These are phyloP conservation scores for Amanita polypyramis DNA, from an alignment of 768 basidiomycete species.

Conservation along the genomic window DNA sequence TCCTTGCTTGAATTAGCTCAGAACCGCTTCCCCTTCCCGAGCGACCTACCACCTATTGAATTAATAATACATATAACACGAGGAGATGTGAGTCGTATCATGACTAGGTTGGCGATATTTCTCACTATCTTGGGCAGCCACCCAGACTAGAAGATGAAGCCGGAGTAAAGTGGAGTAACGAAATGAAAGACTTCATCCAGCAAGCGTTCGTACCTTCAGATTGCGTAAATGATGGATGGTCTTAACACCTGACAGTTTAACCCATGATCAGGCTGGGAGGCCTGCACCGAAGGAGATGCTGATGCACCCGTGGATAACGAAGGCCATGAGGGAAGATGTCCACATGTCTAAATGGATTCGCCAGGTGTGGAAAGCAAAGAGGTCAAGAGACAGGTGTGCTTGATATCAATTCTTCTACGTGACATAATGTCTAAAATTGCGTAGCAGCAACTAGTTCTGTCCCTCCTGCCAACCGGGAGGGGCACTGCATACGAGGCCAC, in stretches of 20 bases:
- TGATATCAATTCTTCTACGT: not conserved
- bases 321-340: constrained; percentile 70
- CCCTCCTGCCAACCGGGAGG: not conserved
- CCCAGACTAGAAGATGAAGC: constrained; percentile 75
- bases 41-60: constrained; percentile 88
- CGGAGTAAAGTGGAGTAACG: constrained; percentile 59
- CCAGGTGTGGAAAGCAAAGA: constrained; percentile 58
- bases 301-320: constrained; percentile 72
- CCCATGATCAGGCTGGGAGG: constrained; percentile 64
- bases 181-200: constrained; percentile 89
- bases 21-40: constrained; percentile 92
- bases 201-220: constrained; percentile 48
- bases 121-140: constrained; percentile 34
- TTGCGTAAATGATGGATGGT: not conserved
- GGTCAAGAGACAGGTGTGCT: constrained; percentile 34
- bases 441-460: not conserved
- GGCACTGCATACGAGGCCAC: not conserved
- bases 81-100: constrained; percentile 45
- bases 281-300: constrained; percentile 81
- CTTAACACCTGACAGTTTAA: constrained; percentile 19
- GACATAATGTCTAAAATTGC: not conserved
- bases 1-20: constrained; percentile 89
- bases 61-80: constrained; percentile 83
- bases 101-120: constrained; percentile 1
- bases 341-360: constrained; percentile 87